Evolutionary conservation across 805 yeast genomes (phyloP).

Genomic region (Myxozyma monticola): DNA sequence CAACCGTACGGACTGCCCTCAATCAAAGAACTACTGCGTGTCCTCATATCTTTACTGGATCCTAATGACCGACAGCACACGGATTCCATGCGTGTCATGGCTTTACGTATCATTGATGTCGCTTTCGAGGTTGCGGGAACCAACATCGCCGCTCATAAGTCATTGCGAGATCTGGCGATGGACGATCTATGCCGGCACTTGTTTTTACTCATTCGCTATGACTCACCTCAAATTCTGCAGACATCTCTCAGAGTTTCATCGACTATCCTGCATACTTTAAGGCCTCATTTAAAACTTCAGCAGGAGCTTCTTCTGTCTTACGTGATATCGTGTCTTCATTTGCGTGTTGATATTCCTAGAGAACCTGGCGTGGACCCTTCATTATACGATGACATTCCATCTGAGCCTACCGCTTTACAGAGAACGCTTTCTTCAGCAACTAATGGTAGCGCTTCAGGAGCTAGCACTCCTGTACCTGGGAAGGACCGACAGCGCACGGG

Average conservation of each 20-base stretch:
- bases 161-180: constrained; percentile 65
- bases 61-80: constrained; percentile 85
- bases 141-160: constrained; percentile 59
- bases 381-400: constrained; percentile 44
- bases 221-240: constrained; percentile 69
- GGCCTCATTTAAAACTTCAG: constrained; percentile 70
- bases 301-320: constrained; percentile 57
- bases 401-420: constrained; percentile 54
- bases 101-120: constrained; percentile 69
- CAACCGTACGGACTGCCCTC: constrained; percentile 69
- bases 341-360: constrained; percentile 43
- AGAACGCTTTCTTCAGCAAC: constrained; percentile 9
- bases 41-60: constrained; percentile 74
- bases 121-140: constrained; percentile 82
- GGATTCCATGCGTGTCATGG: constrained; percentile 82
- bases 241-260: constrained; percentile 75
- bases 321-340: constrained; percentile 40
- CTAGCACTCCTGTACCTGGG: constrained; percentile 28
- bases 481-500: constrained; percentile 29
- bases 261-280: constrained; percentile 66
- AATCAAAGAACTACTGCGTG: constrained; percentile 71
- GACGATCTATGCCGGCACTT: constrained; percentile 85
- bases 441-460: constrained; percentile 14
- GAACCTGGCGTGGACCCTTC: constrained; percentile 42
- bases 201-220: constrained; percentile 73